Conservation (phyloP, 1,139 yeast species). For the Geotrichum restrictum region DNA sequence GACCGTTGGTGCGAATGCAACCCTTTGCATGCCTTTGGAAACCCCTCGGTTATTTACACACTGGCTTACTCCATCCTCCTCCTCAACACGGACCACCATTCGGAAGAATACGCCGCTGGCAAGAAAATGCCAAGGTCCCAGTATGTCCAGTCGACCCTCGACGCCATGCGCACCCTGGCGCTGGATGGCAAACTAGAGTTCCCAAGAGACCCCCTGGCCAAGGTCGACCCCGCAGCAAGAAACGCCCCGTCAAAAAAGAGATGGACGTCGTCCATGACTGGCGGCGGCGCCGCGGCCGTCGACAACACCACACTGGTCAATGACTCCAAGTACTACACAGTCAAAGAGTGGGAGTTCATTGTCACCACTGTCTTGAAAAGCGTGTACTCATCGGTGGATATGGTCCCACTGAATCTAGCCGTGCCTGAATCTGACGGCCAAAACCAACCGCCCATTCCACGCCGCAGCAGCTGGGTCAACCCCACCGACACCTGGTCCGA, state of each 20-base stretch:
- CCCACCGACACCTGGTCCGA: slow-evolving; percentile 28
- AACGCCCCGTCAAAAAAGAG: slow-evolving; percentile 21
- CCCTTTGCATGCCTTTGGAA: slow-evolving; percentile 47
- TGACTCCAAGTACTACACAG: slow-evolving; percentile 23
- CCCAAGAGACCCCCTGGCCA: background rate
- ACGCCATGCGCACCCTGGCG: slow-evolving; percentile 22
- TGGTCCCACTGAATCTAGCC: slow-evolving; percentile 31
- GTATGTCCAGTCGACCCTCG: slow-evolving; percentile 31
- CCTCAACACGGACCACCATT: slow-evolving; percentile 49
- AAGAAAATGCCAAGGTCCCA: slow-evolving; percentile 40
- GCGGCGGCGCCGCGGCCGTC: slow-evolving; percentile 3
- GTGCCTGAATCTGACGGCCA: background rate
- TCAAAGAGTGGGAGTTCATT: slow-evolving; percentile 32
- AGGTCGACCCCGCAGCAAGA: background rate
- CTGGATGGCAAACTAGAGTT: background rate
- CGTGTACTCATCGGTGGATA: slow-evolving; percentile 34
- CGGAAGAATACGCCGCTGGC: slow-evolving; percentile 31
- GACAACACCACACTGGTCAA: slow-evolving; percentile 21
- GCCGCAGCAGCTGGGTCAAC: slow-evolving; percentile 30
- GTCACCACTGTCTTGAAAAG: slow-evolving; percentile 29
- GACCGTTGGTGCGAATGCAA: slow-evolving; percentile 59
- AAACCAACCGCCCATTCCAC: background rate
- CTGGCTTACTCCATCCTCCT: slow-evolving; percentile 69
- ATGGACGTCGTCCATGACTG: slow-evolving; percentile 26
- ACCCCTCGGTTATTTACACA: slow-evolving; percentile 65